phyloP scores from a whole-genome alignment of 2,329 filamentous ascomycete species.

The Cladophialophora psammophila region DNA sequence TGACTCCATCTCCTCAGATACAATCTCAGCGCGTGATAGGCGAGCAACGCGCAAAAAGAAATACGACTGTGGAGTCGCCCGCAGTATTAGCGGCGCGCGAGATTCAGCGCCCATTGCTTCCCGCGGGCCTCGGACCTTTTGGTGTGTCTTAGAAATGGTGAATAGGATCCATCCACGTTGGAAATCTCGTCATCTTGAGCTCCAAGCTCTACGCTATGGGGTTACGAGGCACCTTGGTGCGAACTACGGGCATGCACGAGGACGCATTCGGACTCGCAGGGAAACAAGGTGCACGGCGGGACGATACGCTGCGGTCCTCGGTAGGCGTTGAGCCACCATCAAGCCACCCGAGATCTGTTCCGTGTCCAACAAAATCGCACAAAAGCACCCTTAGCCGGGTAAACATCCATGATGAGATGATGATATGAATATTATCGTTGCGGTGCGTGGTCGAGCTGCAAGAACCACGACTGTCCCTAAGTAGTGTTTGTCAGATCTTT shows the following conservation, averaged over 20 bases:
- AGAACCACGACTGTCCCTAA: no score
- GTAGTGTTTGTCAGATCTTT: no score
- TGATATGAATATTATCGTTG: no score
- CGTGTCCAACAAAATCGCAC: no score
- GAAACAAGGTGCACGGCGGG: not conserved
- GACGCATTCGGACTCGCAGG: not conserved
- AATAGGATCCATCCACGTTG: conserved; percentile 7
- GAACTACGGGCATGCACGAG: not conserved
- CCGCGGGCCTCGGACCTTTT: not conserved
- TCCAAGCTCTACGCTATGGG: not conserved
- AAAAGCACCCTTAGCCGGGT: no score
- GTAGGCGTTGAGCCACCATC: not conserved
- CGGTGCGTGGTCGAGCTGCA: no score
- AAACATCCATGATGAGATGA: no score
- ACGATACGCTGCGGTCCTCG: not conserved
- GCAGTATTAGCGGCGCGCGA: not conserved
- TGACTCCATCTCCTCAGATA: not conserved
- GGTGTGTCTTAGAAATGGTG: not conserved
- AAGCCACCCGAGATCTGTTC: no score
- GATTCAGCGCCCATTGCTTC: not conserved
- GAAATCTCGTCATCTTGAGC: not conserved
- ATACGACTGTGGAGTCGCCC: conserved; percentile 1
- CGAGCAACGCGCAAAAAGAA: not conserved
- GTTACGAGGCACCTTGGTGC: no score
- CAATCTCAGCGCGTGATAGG: not conserved